These are phyloP conservation scores for Colletotrichum plurivorum DNA, from an alignment of 2,329 filamentous ascomycete genomes.

Conservation along the genomic window DNA sequence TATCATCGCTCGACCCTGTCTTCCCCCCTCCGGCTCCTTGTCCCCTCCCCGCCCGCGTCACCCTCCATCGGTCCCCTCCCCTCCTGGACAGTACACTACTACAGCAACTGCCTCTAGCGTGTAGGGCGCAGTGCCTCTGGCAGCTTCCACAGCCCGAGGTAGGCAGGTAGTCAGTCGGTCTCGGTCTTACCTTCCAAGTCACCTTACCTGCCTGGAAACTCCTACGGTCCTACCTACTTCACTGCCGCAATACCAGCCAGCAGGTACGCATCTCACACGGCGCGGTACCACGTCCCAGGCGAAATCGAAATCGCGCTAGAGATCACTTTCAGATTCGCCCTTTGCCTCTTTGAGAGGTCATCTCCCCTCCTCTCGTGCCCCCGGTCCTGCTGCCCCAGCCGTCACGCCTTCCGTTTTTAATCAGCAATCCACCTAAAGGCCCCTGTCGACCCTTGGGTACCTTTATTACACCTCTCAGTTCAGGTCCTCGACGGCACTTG, in stretches of 20 bases:
- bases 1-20: constrained; percentile 34
- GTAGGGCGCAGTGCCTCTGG: neutral
- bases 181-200: neutral
- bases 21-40: constrained; percentile 27
- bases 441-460: constrained; percentile 8
- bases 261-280: constrained; percentile 9
- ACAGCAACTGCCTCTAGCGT: constrained; percentile 4
- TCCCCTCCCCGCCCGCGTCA: constrained; percentile 23
- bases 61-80: constrained; percentile 30
- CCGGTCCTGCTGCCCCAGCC: constrained; percentile 26
- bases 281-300: constrained; percentile 2
- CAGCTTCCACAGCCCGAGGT: neutral
- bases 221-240: neutral
- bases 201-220: neutral
- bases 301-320: constrained; percentile 23
- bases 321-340: constrained; percentile 34
- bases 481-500: constrained; percentile 17
- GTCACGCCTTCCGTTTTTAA: constrained; percentile 37
- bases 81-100: constrained; percentile 10
- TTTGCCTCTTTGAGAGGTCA: constrained; percentile 27
- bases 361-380: constrained; percentile 20
- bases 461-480: constrained; percentile 26
- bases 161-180: neutral
- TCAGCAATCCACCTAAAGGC: constrained; percentile 17
- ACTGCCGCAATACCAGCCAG: constrained; percentile 7